Evolutionary conservation across 179 eudicot genomes (phyloP).

Genomic region (Drosera spatulata): DNA sequence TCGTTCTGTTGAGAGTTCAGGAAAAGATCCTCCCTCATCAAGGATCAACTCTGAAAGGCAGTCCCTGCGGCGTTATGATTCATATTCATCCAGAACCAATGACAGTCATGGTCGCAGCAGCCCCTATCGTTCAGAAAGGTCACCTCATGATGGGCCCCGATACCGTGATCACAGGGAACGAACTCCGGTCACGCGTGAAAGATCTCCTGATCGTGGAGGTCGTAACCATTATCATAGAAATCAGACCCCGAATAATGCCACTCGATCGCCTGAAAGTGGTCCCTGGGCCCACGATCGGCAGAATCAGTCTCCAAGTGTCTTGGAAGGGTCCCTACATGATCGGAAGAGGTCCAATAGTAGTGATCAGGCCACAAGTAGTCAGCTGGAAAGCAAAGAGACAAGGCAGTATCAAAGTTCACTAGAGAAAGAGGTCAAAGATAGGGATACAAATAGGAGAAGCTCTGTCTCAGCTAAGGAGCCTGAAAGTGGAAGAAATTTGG

Average conservation of each 20-base stretch:
- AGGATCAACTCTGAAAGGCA: constrained; percentile 44
- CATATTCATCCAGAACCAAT: constrained; percentile 35
- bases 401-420: constrained; percentile 28
- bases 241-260: constrained; percentile 54
- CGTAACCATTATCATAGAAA: constrained; percentile 42
- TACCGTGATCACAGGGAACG: constrained; percentile 55
- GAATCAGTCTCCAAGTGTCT: constrained; percentile 37
- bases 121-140: constrained; percentile 61
- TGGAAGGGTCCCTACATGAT: constrained; percentile 48
- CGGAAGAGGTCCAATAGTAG: constrained; percentile 23
- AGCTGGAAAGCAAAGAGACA: constrained; percentile 40
- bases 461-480: constrained; percentile 25
- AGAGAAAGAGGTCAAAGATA: constrained; percentile 35
- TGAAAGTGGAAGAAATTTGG: constrained; percentile 20
- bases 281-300: constrained; percentile 35
- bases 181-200: constrained; percentile 51
- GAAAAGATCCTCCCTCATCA: constrained; percentile 27
- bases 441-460: constrained; percentile 26
- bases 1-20: constrained; percentile 42
- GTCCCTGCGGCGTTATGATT: constrained; percentile 51
- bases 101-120: constrained; percentile 59
- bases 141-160: constrained; percentile 63
- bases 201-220: constrained; percentile 49
- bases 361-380: constrained; percentile 29
- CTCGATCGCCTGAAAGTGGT: constrained; percentile 54